Conservation (phyloP, 2,329 filamentous ascomycete species). For the Talaromyces pinophilus region DNA sequence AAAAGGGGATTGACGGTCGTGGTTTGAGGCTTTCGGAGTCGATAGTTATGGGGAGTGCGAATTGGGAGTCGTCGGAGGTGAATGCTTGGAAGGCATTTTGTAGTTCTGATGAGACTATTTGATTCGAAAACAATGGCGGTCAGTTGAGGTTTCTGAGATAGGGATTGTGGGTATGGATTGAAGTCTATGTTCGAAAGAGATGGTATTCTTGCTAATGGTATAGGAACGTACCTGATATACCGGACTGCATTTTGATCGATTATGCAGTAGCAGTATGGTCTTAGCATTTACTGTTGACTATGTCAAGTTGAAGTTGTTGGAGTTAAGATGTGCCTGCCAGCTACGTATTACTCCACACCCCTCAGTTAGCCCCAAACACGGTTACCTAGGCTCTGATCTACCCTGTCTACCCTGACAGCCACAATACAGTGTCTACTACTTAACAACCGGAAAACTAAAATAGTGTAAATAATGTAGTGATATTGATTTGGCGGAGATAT, state of each 20-base stretch:
- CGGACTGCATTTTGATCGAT: slow-evolving; percentile 48
- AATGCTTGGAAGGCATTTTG: slow-evolving; percentile 50
- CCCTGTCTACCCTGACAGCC: not conserved
- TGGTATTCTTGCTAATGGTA: not conserved
- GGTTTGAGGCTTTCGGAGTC: slow-evolving; percentile 47
- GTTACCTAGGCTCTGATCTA: not conserved
- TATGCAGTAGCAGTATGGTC: not conserved
- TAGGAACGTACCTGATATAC: slow-evolving; percentile 45
- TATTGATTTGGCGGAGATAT: not conserved
- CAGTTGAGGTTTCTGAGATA: not conserved
- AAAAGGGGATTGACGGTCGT: slow-evolving; percentile 42
- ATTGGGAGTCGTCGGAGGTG: slow-evolving; percentile 42
- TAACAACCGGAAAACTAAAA: not conserved
- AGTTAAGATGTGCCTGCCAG: not conserved
- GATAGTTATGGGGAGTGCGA: slow-evolving; percentile 52
- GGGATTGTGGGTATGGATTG: slow-evolving; percentile 16
- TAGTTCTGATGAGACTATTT: slow-evolving; percentile 49
- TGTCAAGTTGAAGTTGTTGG: not conserved
- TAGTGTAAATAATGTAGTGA: not conserved
- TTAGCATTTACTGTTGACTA: not conserved
- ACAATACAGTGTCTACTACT: not conserved
- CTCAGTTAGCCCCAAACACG: not conserved
- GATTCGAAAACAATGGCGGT: slow-evolving; percentile 11
- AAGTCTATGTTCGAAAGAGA: not conserved
- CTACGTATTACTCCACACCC: slow-evolving; percentile 6